These are phyloP conservation scores for Epichloe baconii DNA, from an alignment of 2,329 filamentous ascomycete genomes.

Conservation along the genomic window DNA sequence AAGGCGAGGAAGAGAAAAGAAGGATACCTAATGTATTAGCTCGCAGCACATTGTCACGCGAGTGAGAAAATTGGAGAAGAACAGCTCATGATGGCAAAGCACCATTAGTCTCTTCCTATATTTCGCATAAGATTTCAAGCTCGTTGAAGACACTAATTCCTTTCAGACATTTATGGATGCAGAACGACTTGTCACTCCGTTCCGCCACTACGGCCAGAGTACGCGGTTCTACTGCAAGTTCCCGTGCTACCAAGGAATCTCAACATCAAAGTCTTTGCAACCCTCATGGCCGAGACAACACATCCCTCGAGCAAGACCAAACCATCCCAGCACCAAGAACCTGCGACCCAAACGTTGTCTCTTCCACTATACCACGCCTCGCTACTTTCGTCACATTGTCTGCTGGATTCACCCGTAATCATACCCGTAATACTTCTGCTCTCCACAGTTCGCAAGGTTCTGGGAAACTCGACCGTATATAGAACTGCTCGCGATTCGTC, in stretches of 20 bases:
- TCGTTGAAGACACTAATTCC: no score
- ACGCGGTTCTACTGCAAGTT: no score
- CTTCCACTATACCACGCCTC: slow-evolving; percentile 39
- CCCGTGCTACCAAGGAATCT: neutral
- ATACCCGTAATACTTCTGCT: slow-evolving; percentile 34
- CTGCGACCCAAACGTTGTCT: slow-evolving; percentile 39
- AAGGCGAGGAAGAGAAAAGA: slow-evolving; percentile 17
- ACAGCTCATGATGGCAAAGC: no score
- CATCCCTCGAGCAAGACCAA: slow-evolving; percentile 51
- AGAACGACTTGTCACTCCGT: no score
- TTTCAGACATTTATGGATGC: no score
- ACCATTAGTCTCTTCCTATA: no score
- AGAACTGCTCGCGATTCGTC: slow-evolving; percentile 27
- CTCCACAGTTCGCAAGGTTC: slow-evolving; percentile 35
- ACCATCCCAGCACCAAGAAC: slow-evolving; percentile 53
- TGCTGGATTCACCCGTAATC: slow-evolving; percentile 14
- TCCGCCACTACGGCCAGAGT: no score
- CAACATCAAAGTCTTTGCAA: slow-evolving; percentile 40
- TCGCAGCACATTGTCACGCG: no score
- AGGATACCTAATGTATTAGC: neutral
- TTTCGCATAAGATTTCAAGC: no score
- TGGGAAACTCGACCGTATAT: slow-evolving; percentile 34
- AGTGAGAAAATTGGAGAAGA: no score
- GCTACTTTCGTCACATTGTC: neutral
- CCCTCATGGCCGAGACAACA: slow-evolving; percentile 41